phyloP scores from a whole-genome alignment of 768 basidiomycete genomes.

The Amanita pallidorosea region DNA sequence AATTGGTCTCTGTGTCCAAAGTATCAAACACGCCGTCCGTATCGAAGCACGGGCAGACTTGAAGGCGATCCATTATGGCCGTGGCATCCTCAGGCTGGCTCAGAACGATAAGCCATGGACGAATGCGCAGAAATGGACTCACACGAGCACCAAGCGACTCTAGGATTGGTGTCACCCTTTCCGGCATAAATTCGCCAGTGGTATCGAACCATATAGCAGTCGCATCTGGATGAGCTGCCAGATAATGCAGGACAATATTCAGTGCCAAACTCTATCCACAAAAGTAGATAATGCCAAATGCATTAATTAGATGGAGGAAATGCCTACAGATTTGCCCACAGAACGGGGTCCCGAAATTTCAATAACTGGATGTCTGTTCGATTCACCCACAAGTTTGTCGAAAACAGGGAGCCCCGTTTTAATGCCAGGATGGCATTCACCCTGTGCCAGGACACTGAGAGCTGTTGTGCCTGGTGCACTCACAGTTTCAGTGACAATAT shows the following conservation, averaged over 20 bases:
- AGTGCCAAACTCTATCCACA: constrained; percentile 44
- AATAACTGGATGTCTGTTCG: constrained; percentile 41
- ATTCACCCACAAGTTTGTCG: constrained; percentile 40
- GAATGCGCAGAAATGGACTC: constrained; percentile 6
- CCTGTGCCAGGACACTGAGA: constrained; percentile 16
- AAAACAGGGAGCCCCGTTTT: constrained; percentile 33
- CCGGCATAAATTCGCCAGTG: constrained; percentile 51
- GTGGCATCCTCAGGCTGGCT: constrained; percentile 15
- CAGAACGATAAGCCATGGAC: constrained; percentile 3
- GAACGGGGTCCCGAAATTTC: constrained; percentile 60
- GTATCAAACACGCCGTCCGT: constrained; percentile 41
- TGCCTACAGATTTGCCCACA: constrained; percentile 60
- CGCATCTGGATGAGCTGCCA: constrained; percentile 24
- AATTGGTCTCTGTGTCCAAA: constrained; percentile 14
- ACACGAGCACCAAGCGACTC: constrained; percentile 13
- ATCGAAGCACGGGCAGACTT: constrained; percentile 48
- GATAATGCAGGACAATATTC: constrained; percentile 45
- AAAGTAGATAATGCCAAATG: not conserved
- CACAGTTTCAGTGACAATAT: constrained; percentile 27
- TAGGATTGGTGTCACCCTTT: constrained; percentile 31
- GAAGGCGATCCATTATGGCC: constrained; percentile 41
- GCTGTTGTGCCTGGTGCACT: constrained; percentile 33
- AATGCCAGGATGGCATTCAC: constrained; percentile 14
- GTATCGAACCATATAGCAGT: constrained; percentile 65
- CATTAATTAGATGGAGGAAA: not conserved